Conservation (phyloP, 2,329 filamentous ascomycete species). For the Colletotrichum cordylinicola region DNA sequence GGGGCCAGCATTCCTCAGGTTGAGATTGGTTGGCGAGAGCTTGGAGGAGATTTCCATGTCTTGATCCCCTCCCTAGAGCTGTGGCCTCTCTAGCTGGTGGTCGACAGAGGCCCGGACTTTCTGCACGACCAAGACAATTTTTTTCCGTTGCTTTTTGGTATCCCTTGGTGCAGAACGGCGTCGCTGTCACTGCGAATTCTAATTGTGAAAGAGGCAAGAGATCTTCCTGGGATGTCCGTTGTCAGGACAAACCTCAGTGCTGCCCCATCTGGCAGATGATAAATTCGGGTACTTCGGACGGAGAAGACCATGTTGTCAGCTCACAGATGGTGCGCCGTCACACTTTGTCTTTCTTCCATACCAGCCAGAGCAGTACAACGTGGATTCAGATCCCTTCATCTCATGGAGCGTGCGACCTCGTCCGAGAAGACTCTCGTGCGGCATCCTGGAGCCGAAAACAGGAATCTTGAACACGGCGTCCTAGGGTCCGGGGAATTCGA, state of each 20-base stretch:
- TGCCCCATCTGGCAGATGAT: not conserved
- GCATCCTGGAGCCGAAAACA: not conserved
- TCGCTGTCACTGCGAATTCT: not conserved
- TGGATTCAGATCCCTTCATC: conserved; percentile 11
- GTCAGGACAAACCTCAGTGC: not conserved
- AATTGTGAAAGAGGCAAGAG: not conserved
- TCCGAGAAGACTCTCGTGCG: not conserved
- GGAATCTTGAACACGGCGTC: not conserved
- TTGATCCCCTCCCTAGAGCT: not conserved
- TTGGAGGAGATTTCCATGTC: not conserved
- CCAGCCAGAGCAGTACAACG: not conserved
- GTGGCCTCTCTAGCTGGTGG: not conserved
- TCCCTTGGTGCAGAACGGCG: conserved; percentile 8
- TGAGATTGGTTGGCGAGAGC: not conserved
- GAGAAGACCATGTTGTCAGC: not conserved
- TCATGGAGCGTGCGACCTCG: not conserved
- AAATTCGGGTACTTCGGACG: not conserved
- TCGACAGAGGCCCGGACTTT: not conserved
- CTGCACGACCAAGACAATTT: not conserved
- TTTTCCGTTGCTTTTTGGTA: conserved; percentile 5
- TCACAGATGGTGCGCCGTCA: not conserved
- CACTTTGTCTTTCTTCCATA: conserved; percentile 15
- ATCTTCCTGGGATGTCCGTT: not conserved
- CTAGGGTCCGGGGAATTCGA: not conserved
- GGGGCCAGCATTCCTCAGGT: not conserved